phyloP scores from a whole-genome alignment of 2,329 filamentous ascomycete genomes.

The Exophiala viscosa region DNA sequence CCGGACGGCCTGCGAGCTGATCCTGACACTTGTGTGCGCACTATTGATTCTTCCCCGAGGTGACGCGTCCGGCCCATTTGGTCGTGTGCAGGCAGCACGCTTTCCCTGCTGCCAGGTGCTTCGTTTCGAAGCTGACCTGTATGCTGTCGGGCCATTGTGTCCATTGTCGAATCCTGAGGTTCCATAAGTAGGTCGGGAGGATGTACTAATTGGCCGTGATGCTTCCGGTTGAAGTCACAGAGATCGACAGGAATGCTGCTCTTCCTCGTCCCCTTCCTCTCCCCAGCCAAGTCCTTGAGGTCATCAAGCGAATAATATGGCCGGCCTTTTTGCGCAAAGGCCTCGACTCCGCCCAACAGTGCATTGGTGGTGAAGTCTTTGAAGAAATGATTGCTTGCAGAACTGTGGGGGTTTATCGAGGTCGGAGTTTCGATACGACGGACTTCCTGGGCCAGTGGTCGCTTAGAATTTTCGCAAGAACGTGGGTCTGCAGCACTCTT shows the following conservation, averaged over 20 bases:
- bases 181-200: too few species aligned
- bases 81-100: too few species aligned
- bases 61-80: too few species aligned
- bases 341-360: conserved; percentile 11
- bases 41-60: neutral
- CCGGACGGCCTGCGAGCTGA: neutral
- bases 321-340: conserved; percentile 1
- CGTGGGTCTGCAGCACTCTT: neutral
- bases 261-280: neutral
- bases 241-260: neutral
- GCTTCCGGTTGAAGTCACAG: neutral
- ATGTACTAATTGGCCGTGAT: too few species aligned
- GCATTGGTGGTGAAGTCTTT: conserved; percentile 8
- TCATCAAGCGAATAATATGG: conserved; percentile 21
- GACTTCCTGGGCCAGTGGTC: neutral
- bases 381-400: conserved; percentile 2
- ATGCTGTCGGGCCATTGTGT: too few species aligned
- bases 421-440: neutral
- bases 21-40: neutral
- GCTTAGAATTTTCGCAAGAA: too few species aligned
- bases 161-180: too few species aligned
- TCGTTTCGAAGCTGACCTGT: too few species aligned
- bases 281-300: conserved; percentile 14
- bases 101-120: too few species aligned
- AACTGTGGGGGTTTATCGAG: conserved; percentile 1